phyloP scores from a whole-genome alignment of 495 filamentous ascomycete genomes.

The Lindgomyces ingoldianus region DNA sequence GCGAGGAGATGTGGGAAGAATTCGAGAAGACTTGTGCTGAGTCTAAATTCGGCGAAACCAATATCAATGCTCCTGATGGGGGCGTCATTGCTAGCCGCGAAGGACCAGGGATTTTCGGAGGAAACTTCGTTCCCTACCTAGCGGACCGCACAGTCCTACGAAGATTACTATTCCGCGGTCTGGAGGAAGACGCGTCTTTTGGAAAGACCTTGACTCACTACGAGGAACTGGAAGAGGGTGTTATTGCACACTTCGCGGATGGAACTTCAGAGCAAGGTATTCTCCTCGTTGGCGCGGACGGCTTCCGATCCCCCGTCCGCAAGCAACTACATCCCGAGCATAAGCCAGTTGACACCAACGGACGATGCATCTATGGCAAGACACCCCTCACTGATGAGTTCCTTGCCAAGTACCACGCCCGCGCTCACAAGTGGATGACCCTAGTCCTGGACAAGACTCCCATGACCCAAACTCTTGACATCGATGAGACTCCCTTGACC shows the following conservation, averaged over 20 bases:
- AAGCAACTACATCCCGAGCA: slow-evolving; percentile 39
- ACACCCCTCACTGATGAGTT: slow-evolving; percentile 39
- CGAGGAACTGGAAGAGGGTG: slow-evolving; percentile 41
- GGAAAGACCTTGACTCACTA: slow-evolving; percentile 35
- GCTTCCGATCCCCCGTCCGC: slow-evolving; percentile 53
- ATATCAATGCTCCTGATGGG: slow-evolving; percentile 33
- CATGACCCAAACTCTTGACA: slow-evolving; percentile 21
- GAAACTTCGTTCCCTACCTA: slow-evolving; percentile 11
- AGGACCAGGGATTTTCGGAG: slow-evolving; percentile 13
- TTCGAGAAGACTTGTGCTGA: slow-evolving; percentile 34
- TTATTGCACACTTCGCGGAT: slow-evolving; percentile 56
- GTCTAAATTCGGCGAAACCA: slow-evolving; percentile 32
- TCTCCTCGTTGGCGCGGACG: slow-evolving; percentile 60
- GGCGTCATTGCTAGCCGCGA: slow-evolving; percentile 20
- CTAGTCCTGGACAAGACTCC: slow-evolving; percentile 33
- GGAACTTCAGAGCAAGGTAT: slow-evolving; percentile 50
- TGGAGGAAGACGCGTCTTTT: slow-evolving; percentile 33
- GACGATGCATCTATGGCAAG: slow-evolving; percentile 40
- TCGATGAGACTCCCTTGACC: slow-evolving; percentile 32
- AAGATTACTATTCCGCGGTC: slow-evolving; percentile 27
- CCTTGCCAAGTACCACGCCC: slow-evolving; percentile 20
- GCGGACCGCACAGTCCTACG: slow-evolving; percentile 36
- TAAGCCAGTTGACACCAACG: slow-evolving; percentile 37
- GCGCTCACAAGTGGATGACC: slow-evolving; percentile 37
- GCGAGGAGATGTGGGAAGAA: slow-evolving; percentile 15